Conservation (phyloP, 441 rosid species). For the Erodium chrysanthum region DNA sequence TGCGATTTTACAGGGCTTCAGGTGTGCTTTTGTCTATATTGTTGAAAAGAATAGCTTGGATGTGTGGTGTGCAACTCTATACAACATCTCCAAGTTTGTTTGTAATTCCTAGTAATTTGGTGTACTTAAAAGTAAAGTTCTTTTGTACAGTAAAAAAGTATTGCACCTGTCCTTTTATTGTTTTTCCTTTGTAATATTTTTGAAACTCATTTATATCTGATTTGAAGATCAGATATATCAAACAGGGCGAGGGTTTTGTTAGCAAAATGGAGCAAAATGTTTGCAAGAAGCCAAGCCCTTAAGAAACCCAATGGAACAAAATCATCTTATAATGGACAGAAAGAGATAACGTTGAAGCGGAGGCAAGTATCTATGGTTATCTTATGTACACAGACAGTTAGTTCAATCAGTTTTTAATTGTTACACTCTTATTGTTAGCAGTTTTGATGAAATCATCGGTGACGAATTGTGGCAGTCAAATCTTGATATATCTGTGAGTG, state of each 20-base stretch:
- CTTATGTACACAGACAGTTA: constrained; percentile 12
- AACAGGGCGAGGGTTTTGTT: constrained; percentile 91
- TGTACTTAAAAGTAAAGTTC: background rate
- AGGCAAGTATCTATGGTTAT: constrained; percentile 46
- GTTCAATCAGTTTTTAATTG: constrained; percentile 25
- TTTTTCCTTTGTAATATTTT: constrained; percentile 26
- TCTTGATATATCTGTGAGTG: constrained; percentile 47
- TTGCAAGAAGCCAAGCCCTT: constrained; percentile 62
- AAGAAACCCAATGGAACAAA: constrained; percentile 59
- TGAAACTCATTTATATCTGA: constrained; percentile 73
- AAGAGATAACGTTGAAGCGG: constrained; percentile 62
- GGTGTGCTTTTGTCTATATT: constrained; percentile 43
- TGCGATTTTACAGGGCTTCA: constrained; percentile 70
- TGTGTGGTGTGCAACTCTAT: background rate
- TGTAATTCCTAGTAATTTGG: background rate
- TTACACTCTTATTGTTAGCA: constrained; percentile 32
- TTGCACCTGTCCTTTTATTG: constrained; percentile 5
- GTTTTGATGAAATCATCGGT: constrained; percentile 73
- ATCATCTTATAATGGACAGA: constrained; percentile 47
- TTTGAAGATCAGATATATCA: constrained; percentile 99
- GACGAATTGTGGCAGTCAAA: constrained; percentile 49
- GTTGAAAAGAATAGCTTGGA: background rate
- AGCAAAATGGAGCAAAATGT: constrained; percentile 85
- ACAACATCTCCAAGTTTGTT: background rate
- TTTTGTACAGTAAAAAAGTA: background rate